Base-by-base conservation (phyloP, 2,329 filamentous ascomycete genomes). In the Fusarium ramigenum region DNA sequence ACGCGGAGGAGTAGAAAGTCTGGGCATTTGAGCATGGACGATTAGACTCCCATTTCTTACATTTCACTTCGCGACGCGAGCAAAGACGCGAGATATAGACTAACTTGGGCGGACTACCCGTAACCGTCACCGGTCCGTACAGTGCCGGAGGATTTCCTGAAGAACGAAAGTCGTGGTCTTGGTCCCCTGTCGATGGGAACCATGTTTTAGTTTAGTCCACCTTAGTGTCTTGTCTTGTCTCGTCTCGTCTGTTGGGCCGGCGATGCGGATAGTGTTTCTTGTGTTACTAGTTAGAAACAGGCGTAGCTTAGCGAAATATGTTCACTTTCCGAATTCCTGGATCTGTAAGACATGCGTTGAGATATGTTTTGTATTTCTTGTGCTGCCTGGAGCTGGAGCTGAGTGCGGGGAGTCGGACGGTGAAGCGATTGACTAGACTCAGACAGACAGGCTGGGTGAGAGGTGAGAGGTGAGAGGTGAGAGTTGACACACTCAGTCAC, bases 201-300 rank as follows among this genome's bases (percentile, higher is more conserved):
- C 47, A 23, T 36, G 47, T 34, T 54, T 52, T 54, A 53, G 50
- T 53, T 19, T 53, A 52, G 49, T 52, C 47, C 42, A 50, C 21
- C 37, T n/a, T 34, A 44, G 56, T 28, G 37, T 44, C 32, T 34
- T 34, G 32, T 7, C 25, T 16, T 47, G 25, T 47, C 44, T 47
- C 8, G 19, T 28, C 25, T 30, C 12, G 19, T 30, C 60, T 53
- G 40, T 34, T 66, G 62, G 46, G 52, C 40, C 19, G 39, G 63
- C 19, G 61, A 60, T 49, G 54, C 34, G 36, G 40, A 36, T 30
- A 32, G 21, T 62, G 39, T 42, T 65, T 50, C 46, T 40, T 69
- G 54, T 44, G 43, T 40, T 25, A 57, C 67, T 64, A 69, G 53
- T 50, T 54, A 50, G 65, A 64, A 70, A 59, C 11, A 44, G 65